These are phyloP conservation scores for Sarocladiaceae sp. DNA, from an alignment of 2,329 filamentous ascomycete genomes.

Conservation along the genomic window DNA sequence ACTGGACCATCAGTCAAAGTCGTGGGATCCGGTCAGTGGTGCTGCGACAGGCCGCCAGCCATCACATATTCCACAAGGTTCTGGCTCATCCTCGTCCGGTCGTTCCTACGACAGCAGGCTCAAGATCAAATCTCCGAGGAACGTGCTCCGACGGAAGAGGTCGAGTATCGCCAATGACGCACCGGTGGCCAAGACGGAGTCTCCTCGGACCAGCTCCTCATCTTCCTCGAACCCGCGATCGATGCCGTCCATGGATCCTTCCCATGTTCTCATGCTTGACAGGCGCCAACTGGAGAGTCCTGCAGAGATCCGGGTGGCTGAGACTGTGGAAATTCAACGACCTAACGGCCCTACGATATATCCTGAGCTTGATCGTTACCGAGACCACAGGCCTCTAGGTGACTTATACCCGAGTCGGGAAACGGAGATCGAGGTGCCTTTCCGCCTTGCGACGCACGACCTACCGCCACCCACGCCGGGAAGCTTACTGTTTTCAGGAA, in stretches of 20 bases:
- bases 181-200: slow-evolving; percentile 23
- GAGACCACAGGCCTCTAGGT: slow-evolving; percentile 37
- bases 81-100: slow-evolving; percentile 28
- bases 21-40: slow-evolving; percentile 34
- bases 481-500: slow-evolving; percentile 51
- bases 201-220: slow-evolving; percentile 34
- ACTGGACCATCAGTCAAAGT: slow-evolving; percentile 38
- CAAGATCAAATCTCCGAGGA: slow-evolving; percentile 31
- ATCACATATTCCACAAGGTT: slow-evolving; percentile 25
- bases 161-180: slow-evolving; percentile 39
- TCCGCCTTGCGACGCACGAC: slow-evolving; percentile 58
- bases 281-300: slow-evolving; percentile 39
- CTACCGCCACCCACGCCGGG: slow-evolving; percentile 61
- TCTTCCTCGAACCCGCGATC: slow-evolving; percentile 39
- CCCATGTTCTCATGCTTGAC: slow-evolving; percentile 32
- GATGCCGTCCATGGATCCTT: slow-evolving; percentile 30
- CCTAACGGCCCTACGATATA: slow-evolving; percentile 41
- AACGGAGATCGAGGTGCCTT: slow-evolving; percentile 42
- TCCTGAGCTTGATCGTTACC: slow-evolving; percentile 60
- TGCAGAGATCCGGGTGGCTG: slow-evolving; percentile 36
- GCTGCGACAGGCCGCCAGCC: slow-evolving; percentile 26
- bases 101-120: slow-evolving; percentile 27
- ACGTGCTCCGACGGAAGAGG: slow-evolving; percentile 46
- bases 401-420: slow-evolving; percentile 24
- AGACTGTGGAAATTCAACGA: slow-evolving; percentile 36